These are phyloP conservation scores for Aspergillus arachidicola DNA, from an alignment of 2,329 filamentous ascomycete genomes.

Conservation along the genomic window DNA sequence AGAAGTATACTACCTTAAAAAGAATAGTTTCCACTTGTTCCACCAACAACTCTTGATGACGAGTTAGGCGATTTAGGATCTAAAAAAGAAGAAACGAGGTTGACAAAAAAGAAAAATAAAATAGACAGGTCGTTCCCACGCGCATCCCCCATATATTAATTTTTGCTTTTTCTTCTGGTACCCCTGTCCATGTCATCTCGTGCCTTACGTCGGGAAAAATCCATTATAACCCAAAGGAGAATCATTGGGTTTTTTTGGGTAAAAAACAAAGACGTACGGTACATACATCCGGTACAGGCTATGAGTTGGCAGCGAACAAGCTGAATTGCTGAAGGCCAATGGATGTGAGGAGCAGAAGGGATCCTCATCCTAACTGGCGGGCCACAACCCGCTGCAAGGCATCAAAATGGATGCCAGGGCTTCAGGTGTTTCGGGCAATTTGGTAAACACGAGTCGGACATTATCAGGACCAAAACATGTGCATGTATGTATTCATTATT, in stretches of 20 bases:
- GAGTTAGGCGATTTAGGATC: background rate
- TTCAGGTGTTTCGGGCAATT: background rate
- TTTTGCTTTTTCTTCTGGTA: background rate
- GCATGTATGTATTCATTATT: background rate
- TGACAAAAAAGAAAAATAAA: background rate
- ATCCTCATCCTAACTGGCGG: background rate
- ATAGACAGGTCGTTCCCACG: background rate
- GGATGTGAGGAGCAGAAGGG: background rate
- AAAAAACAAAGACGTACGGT: background rate
- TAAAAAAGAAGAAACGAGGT: background rate
- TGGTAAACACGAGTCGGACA: background rate
- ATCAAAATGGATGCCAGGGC: background rate
- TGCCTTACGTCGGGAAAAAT: conserved; percentile 2
- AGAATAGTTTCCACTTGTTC: background rate
- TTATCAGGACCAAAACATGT: background rate
- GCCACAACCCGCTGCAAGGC: background rate
- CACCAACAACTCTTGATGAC: background rate
- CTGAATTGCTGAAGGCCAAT: background rate
- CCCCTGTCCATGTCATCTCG: background rate
- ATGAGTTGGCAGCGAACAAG: background rate
- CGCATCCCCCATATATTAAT: background rate
- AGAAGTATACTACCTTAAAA: background rate
- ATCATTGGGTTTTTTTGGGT: background rate
- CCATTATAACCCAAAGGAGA: background rate
- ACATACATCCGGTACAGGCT: background rate